Evolutionary conservation across 257 asterid genomes (phyloP), one percentile per base, ranked within the genome.

Genomic region (Echites panduratus): DNA sequence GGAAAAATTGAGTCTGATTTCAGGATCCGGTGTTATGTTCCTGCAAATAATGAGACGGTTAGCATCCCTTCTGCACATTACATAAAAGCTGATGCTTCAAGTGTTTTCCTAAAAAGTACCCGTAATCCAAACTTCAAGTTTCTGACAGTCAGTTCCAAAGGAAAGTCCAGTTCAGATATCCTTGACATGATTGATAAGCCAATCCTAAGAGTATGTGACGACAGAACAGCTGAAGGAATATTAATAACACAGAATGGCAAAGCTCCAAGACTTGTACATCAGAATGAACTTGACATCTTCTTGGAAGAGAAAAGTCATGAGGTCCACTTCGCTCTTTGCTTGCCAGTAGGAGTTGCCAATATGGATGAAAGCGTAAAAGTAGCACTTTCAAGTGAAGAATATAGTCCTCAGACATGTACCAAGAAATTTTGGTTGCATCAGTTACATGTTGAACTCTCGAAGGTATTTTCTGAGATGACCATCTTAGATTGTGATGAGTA

Each of bases 41-140:
- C 97, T 2, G 96, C 95, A 77, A 90, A 91, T 61, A 86, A 83
- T 27, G 96, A 94, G 73, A 82, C 84, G 11, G 72, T 88, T 78
- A 32, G 52, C 80, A 79, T 94, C 54, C 82, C 87, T 72, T 79
- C 96, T 29, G 81, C 90, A 76, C 87, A 77, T 32, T 85, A 77
- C 44, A 64, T 85, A 58, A 84, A 86, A 85, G 92, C 85, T 29
- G 79, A 79, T 45, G 94, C 85, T 45, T 86, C 98, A 20, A 85
- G 84, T 68, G 79, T 80, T 43, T 87, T 91, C 76, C 78, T 91
- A 64, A 78, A 65, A 70, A 91, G 95, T 70, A 80, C 83, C 73
- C 73, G 79, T 81, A 65, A 73, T 68, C 99, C 97, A 53, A 89
- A 88, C 79, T 87, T 93, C 84, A 82, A 80, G 84, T 89, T 89